Base-by-base conservation (phyloP, 495 filamentous ascomycete genomes). In the Aspergillus wentii region DNA sequence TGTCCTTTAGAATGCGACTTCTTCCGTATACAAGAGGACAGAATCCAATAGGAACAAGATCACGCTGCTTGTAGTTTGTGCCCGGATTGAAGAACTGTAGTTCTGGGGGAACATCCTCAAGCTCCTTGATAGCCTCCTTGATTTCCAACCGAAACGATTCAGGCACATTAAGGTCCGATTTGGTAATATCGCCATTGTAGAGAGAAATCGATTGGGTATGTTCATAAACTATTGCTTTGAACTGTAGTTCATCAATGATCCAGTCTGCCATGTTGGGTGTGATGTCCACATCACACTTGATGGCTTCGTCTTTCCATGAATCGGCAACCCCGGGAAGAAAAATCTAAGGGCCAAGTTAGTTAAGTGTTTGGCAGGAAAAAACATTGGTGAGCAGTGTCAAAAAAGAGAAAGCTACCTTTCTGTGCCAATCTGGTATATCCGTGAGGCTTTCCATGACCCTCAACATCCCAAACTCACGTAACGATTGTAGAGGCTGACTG, bases 351-450 rank as follows among this genome's bases (percentile, higher is more conserved):
- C 22, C 19, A 19, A 17, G 10, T 35, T 17, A 31, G 8, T 16
- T n/a, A 25, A 19, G 10, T 8, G 17, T n/a, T n/a, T n/a, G n/a
- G n/a, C n/a, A n/a, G n/a, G n/a, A n/a, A n/a, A n/a, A n/a, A n/a
- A 10, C 16, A 34, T 9, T 21, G 2, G 17, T 28, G 8, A 14
- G 9, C 8, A 38, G 5, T 3, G n/a, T 6, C 29, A 13, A 16
- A 10, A 17, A 35, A 5, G 19, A 23, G 26, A 13, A 23, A 29
- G 9, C n/a, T 39, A 80, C 66, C 46, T 80, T 74, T 11, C 53
- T 49, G 35, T 74, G 62, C 77, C 72, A 80, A 16, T 66, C 57
- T 5, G 60, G 57, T 39, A 72, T 72, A 45, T 78, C 59, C 19
- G 71, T 65, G 13, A 72, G 46, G 4, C 41, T 18, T 33, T 71